A percentile compares a stretch with the other conserved stretches of the same genome.
Evolutionary conservation across 2,329 filamentous ascomycete genomes (phyloP).

Genomic region (Phialocephala subalpina): DNA sequence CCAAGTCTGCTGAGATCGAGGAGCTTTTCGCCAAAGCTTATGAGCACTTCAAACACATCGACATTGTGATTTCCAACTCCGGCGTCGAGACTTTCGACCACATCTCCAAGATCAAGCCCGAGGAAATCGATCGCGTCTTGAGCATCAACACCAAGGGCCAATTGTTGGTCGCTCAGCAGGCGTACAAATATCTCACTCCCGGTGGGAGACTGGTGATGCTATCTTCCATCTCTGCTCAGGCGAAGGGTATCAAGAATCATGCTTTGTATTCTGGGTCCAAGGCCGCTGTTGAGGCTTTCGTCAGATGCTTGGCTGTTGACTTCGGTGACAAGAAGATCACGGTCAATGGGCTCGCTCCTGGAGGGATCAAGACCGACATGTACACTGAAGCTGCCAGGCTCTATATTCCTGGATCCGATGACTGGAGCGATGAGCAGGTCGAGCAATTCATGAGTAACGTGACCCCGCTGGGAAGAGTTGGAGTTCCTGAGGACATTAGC

Average conservation of each 20-base stretch:
- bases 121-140: slow-evolving; percentile 55
- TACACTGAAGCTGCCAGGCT: slow-evolving; percentile 71
- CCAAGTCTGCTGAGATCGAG: slow-evolving; percentile 46
- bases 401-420: slow-evolving; percentile 57
- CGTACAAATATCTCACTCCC: slow-evolving; percentile 72
- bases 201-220: slow-evolving; percentile 76
- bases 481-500: slow-evolving; percentile 60
- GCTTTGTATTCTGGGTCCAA: slow-evolving; percentile 80
- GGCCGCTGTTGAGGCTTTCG: slow-evolving; percentile 78
- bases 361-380: slow-evolving; percentile 72
- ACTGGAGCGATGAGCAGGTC: neutral
- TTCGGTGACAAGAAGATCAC: slow-evolving; percentile 69
- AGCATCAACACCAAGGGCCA: slow-evolving; percentile 70
- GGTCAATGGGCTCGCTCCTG: slow-evolving; percentile 72
- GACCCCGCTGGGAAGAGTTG: neutral
- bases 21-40: slow-evolving; percentile 32
- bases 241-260: slow-evolving; percentile 70
- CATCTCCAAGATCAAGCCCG: slow-evolving; percentile 59
- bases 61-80: slow-evolving; percentile 34
- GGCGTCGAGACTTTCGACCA: slow-evolving; percentile 54
- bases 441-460: neutral
- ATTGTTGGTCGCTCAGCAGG: slow-evolving; percentile 80
- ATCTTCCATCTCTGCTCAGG: slow-evolving; percentile 61
- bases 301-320: slow-evolving; percentile 71
- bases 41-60: slow-evolving; percentile 32